Conservation (phyloP, 78 protist species). For the Mastigamoeba balamuthi region DNA sequence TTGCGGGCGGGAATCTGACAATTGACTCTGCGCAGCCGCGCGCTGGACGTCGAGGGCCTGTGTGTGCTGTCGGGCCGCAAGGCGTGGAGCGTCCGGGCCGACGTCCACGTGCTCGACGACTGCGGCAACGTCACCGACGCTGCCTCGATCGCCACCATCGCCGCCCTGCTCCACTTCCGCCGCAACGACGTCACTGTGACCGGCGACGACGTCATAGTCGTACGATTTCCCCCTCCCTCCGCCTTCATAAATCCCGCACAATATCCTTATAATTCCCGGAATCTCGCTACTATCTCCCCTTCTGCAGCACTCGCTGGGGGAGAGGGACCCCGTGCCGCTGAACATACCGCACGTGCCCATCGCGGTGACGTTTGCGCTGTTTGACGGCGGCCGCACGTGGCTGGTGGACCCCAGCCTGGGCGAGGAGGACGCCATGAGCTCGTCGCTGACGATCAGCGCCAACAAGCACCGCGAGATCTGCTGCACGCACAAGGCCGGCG, state of each 20-base stretch:
- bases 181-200: conserved; percentile 57
- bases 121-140: conserved; percentile 67
- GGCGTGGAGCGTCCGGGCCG: conserved; percentile 24
- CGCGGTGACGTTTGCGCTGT: conserved; percentile 57
- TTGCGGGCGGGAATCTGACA: no score
- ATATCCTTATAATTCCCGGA: no score
- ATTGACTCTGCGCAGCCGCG: no score
- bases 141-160: conserved; percentile 32
- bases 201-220: conserved; percentile 51
- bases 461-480: conserved; percentile 67
- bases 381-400: conserved; percentile 12
- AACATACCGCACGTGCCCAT: conserved; percentile 71
- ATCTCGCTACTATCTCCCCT: not conserved
- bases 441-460: conserved; percentile 47
- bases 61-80: conserved; percentile 58
- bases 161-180: conserved; percentile 65
- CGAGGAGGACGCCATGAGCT: conserved; percentile 49
- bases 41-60: conserved; percentile 69
- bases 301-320: conserved; percentile 35
- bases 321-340: conserved; percentile 73
- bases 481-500: conserved; percentile 63
- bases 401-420: conserved; percentile 55
- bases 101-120: conserved; percentile 51
- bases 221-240: not conserved
- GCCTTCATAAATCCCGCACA: no score